Percentiles rank a stretch among this genome's conserved stretches.
phyloP scores from a whole-genome alignment of 2,329 filamentous ascomycete genomes.

The Verticillium isaacii region DNA sequence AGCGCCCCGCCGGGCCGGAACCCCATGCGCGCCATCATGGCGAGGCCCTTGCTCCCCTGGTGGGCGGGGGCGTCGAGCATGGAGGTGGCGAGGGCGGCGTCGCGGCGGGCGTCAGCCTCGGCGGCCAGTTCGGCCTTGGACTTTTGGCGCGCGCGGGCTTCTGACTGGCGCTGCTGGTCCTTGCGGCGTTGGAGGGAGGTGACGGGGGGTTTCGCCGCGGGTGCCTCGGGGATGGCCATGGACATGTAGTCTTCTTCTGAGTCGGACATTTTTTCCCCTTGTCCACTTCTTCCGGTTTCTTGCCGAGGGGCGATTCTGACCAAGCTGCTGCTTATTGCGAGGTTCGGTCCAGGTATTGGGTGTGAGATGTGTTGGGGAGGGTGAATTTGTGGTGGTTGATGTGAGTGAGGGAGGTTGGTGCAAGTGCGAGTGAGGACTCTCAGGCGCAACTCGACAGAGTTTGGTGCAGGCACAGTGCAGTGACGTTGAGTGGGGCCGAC shows the following conservation, averaged over 20 bases:
- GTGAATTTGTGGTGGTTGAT: background rate
- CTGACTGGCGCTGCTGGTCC: slow-evolving; percentile 57
- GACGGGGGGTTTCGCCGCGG: slow-evolving; percentile 36
- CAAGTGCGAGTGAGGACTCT: background rate
- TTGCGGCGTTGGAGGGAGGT: slow-evolving; percentile 50
- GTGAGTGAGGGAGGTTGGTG: background rate
- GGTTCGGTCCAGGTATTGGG: too few species aligned
- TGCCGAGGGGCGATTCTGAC: background rate
- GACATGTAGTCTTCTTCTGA: slow-evolving; percentile 97
- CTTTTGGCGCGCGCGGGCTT: slow-evolving; percentile 62
- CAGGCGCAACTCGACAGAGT: background rate
- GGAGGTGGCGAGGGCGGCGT: slow-evolving; percentile 71
- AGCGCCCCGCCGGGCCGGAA: slow-evolving; percentile 71
- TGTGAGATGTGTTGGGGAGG: background rate
- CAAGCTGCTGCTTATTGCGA: too few species aligned
- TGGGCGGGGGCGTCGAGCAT: slow-evolving; percentile 54
- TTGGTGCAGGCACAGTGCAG: background rate
- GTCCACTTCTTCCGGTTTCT: background rate
- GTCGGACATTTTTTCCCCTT: slow-evolving; percentile 31
- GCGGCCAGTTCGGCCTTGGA: slow-evolving; percentile 81
- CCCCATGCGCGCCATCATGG: slow-evolving; percentile 97
- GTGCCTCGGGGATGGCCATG: slow-evolving; percentile 67
- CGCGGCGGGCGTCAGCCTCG: slow-evolving; percentile 66
- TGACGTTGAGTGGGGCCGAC: background rate
- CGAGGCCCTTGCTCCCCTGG: slow-evolving; percentile 75